Percentiles rank a stretch among this genome's conserved stretches.
These are phyloP conservation scores for Helianthus tuberosus DNA, from an alignment of 129 eudicot genomes.

Conservation along the genomic window DNA sequence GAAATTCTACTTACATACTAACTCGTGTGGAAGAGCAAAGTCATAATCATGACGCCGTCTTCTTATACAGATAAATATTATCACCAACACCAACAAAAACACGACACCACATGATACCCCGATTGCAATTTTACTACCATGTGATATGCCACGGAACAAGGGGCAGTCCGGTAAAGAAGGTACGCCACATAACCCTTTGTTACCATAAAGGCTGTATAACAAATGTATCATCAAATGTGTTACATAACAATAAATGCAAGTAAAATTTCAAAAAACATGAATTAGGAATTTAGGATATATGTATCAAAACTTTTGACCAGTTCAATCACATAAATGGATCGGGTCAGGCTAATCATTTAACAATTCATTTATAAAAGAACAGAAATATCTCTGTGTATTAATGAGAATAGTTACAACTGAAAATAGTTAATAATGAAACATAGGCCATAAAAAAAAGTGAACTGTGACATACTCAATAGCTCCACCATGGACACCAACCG, in stretches of 20 bases:
- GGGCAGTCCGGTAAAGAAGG: constrained; percentile 90
- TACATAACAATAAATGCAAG: neutral
- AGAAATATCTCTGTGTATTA: no score
- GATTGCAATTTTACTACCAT: constrained; percentile 74
- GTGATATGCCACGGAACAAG: constrained; percentile 66
- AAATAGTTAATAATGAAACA: neutral
- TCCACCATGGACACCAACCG: constrained; percentile 98
- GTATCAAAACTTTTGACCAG: no score
- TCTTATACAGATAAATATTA: constrained; percentile 52
- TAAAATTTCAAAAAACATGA: neutral
- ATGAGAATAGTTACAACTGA: neutral
- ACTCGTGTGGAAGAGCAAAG: constrained; percentile 83
- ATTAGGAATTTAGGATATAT: neutral
- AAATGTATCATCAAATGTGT: neutral
- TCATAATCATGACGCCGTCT: constrained; percentile 81
- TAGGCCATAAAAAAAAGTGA: neutral
- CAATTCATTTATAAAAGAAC: no score
- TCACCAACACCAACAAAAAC: constrained; percentile 40
- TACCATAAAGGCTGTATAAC: constrained; percentile 72
- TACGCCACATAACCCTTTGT: constrained; percentile 91
- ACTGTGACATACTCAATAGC: constrained; percentile 78
- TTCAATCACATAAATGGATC: no score
- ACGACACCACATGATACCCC: constrained; percentile 69
- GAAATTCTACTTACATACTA: constrained; percentile 61
- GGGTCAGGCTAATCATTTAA: no score